Conservation (phyloP, 805 yeast genomes). For the Sugiyamaella valdiviana region DNA sequence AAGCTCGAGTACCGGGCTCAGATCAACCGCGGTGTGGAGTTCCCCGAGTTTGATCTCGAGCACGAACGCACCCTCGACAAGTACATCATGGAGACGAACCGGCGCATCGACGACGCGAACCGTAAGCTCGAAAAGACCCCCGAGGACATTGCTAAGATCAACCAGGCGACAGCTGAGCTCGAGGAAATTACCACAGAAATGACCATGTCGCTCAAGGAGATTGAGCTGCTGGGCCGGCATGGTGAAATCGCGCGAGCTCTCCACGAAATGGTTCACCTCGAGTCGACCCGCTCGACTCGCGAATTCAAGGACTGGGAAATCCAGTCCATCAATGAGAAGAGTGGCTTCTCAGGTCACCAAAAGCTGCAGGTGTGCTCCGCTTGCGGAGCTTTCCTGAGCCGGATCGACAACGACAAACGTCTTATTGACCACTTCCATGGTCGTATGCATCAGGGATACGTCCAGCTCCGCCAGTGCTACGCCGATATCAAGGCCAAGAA, state of each 20-base stretch:
- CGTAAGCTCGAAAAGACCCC: conserved; percentile 64
- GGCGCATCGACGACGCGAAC: conserved; percentile 55
- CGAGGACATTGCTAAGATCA: conserved; percentile 54
- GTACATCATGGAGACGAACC: conserved; percentile 61
- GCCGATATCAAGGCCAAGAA: conserved; percentile 18
- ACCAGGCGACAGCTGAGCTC: conserved; percentile 20
- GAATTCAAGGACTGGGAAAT: conserved; percentile 50
- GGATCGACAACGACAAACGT: conserved; percentile 81
- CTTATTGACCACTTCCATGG: conserved; percentile 88
- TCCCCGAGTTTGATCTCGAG: conserved; percentile 44
- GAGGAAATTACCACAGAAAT: conserved; percentile 51
- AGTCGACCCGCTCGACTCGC: conserved; percentile 41
- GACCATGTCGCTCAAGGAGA: conserved; percentile 62
- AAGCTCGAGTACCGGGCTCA: conserved; percentile 53
- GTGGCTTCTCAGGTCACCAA: conserved; percentile 83
- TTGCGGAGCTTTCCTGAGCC: conserved; percentile 83
- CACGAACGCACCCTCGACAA: conserved; percentile 43
- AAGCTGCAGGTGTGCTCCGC: conserved; percentile 83
- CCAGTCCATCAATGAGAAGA: conserved; percentile 56
- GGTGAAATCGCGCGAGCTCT: conserved; percentile 49
- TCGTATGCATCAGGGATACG: conserved; percentile 78
- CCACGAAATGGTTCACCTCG: conserved; percentile 37
- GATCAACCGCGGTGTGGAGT: conserved; percentile 34
- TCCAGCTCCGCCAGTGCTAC: conserved; percentile 49
- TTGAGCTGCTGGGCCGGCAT: conserved; percentile 44